Base-by-base conservation (phyloP, 2,329 filamentous ascomycete species). In the Zalaria sp. region DNA sequence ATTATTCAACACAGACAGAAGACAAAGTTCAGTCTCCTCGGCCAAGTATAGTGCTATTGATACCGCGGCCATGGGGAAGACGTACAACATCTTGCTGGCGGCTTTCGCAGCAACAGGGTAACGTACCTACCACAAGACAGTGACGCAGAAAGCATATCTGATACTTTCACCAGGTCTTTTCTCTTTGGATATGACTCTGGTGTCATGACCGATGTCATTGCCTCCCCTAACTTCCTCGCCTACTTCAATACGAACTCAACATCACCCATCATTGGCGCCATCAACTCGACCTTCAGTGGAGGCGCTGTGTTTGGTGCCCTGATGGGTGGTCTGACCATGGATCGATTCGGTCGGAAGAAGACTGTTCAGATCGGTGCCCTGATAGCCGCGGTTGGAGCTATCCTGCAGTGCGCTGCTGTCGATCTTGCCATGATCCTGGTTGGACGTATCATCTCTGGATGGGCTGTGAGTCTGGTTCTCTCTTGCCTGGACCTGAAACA, bases 271-370 rank as follows among this genome's bases (percentile, higher is more conserved):
- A 64, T 79, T 43, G 77, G 77, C 7, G 75, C 75, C 18, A 73
- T 80, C 53, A 75, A 77, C 52, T 75, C 74, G 44, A 78, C 77
- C 25, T 80, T 79, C 50, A 69, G 68, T 9, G 72, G 70, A 4
- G 72, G 72, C n/a, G 72, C 71, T 43, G 65, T 72, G 28, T 69
- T 75, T 47, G 72, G 72, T 4, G 63, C 69, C 27, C 59, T 75
- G 25, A 67, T 70, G 56, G 70, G 66, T 43, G 72, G 71, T 11
- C 59, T 72, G 27, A 75, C 77, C 8, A 77, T 77, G 58, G 77
- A 81, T 49, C 64, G 66, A 25, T 69, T 79, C 39, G 77, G 77
- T 8, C 70, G 77, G 41, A 68, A 68, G 48, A 65, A 63, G 47
- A 77, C 76, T 25, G 74, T 79, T 43, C 67, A 77, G 52, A 63